These are phyloP conservation scores for Inga laurina DNA, from an alignment of 306 rosid species.

Conservation along the genomic window DNA sequence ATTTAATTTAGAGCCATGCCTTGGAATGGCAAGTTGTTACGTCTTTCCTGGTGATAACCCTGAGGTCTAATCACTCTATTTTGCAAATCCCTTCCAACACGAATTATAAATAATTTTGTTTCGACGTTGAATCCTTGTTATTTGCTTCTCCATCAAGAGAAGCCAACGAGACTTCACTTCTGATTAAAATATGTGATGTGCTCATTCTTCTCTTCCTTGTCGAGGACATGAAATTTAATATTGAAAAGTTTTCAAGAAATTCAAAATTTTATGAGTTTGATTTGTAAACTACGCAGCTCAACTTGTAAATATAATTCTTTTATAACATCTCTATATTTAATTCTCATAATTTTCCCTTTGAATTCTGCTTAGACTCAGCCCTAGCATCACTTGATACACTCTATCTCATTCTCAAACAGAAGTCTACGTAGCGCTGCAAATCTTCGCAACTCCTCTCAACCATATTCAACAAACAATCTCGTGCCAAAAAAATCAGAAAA, in stretches of 20 bases:
- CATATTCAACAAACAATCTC: neutral
- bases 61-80: slow-evolving; percentile 22
- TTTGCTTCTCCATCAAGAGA: neutral
- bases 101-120: neutral
- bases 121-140: neutral
- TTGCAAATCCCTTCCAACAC: neutral
- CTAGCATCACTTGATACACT: neutral
- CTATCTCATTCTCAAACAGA: neutral
- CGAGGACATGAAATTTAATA: too few relatives aligned
- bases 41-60: slow-evolving; percentile 29
- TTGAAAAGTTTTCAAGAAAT: too few relatives aligned
- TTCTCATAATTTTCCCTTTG: too few relatives aligned
- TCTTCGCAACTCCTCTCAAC: slow-evolving; percentile 3
- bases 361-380: neutral
- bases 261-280: too few relatives aligned
- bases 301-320: too few relatives aligned
- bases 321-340: too few relatives aligned
- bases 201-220: too few relatives aligned
- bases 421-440: neutral
- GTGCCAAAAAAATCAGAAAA: neutral
- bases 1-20: neutral
- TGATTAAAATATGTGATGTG: too few relatives aligned
- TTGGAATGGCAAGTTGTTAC: neutral
- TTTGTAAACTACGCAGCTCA: too few relatives aligned
- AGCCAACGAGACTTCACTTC: neutral